Evolutionary conservation across 2,329 filamentous ascomycete species (phyloP), one percentile per base, ranked within the genome.

Genomic region (Talaromyces marneffei): DNA sequence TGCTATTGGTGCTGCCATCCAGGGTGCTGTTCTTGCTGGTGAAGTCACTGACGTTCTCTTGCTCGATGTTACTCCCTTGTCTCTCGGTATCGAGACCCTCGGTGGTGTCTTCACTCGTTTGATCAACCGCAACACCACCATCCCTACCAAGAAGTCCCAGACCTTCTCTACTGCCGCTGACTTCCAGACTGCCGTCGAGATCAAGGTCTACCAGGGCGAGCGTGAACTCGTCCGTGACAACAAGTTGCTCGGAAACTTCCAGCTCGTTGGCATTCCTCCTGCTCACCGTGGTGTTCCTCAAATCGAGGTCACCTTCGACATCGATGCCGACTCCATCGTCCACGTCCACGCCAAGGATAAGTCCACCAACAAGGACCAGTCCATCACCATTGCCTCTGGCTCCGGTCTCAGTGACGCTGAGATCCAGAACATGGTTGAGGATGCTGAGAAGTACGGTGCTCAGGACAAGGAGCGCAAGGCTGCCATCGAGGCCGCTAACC

Each of bases 131-230:
- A 97, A 97, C 86, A 97, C 93, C 74, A 97, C 93, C 68, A 97
- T 97, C 75, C 93, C 93, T 62, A 97, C 93, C 82, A 97, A 97
- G 89, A 97, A 97, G 84, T 97, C 92, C 12, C 92, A 97, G 82
- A 87, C 92, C 75, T 97, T 97, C 87, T 97, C 92, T 61, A 97
- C 93, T 57, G 92, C 92, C 59, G 92, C 93, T 69, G 93, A 97
- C 78, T 96, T 95, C 90, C 93, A 97, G 85, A 96, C 91, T 66
- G 93, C 92, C 69, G 93, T 97, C 74, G 92, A 97, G 84, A 97
- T 97, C 85, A 97, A 97, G 90, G 93, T 97, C 66, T 97, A 87
- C 89, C 92, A 97, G 87, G 93, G 93, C 84, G 93, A 97, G 86
- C 93, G 93, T 90, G 92, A 97, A 84, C 91, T 97, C 66, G 92